phyloP scores from a whole-genome alignment of 2,329 filamentous ascomycete genomes.

The Colletotrichum melonis region DNA sequence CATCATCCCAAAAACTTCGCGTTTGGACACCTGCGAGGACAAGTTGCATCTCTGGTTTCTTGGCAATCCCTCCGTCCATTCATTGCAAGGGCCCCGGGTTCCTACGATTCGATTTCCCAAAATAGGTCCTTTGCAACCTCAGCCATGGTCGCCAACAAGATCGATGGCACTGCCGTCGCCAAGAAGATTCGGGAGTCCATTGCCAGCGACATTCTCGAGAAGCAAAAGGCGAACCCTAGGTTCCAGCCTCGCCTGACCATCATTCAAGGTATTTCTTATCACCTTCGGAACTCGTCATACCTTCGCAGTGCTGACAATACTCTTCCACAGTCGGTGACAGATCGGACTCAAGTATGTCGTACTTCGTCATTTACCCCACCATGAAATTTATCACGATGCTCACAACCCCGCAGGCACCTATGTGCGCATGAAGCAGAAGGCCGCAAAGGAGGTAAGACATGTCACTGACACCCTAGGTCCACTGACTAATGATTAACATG shows the following conservation, averaged over 20 bases:
- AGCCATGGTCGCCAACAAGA: constrained; percentile 88
- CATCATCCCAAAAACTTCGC: constrained; percentile 9
- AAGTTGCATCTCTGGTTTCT: constrained; percentile 15
- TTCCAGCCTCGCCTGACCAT: constrained; percentile 94
- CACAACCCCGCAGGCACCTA: constrained; percentile 77
- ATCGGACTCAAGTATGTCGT: constrained; percentile 84
- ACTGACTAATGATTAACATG: neutral
- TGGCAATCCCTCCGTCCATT: constrained; percentile 14
- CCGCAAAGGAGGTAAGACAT: constrained; percentile 81
- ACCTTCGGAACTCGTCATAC: neutral
- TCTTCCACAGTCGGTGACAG: constrained; percentile 80
- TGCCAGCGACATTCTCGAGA: constrained; percentile 81
- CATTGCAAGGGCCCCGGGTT: constrained; percentile 27
- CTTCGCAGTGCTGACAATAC: constrained; percentile 21
- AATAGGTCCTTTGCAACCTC: constrained; percentile 57
- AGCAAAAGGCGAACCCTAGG: constrained; percentile 84
- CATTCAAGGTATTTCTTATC: constrained; percentile 78
- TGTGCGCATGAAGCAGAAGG: constrained; percentile 99
- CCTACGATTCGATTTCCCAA: constrained; percentile 1
- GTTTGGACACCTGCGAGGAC: constrained; percentile 20
- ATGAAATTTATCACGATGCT: constrained; percentile 43
- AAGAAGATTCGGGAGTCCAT: constrained; percentile 89
- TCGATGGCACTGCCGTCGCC: constrained; percentile 96
- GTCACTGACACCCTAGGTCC: neutral
- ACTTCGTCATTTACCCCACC: constrained; percentile 32